phyloP scores from a whole-genome alignment of 805 yeast genomes.

The Metahyphopichia silvanorum region DNA sequence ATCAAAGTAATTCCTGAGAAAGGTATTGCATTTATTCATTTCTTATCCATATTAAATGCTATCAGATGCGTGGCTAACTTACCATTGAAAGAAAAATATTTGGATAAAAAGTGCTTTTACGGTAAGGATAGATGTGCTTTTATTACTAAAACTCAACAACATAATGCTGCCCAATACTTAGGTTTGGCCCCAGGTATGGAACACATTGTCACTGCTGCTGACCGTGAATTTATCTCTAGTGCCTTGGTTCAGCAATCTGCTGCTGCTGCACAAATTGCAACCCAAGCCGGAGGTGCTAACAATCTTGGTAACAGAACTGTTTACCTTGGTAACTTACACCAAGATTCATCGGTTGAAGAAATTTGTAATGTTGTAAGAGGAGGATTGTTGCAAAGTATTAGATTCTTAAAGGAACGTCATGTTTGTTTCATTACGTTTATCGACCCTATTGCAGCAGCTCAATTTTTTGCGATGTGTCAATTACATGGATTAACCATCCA shows the following conservation, averaged over 20 bases:
- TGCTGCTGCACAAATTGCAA: constrained; percentile 96
- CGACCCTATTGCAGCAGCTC: constrained; percentile 97
- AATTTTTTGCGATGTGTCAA: constrained; percentile 91
- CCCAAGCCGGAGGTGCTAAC: constrained; percentile 89
- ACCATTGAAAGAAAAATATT: constrained; percentile 64
- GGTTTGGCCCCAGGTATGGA: constrained; percentile 91
- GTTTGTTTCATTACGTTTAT: constrained; percentile 93
- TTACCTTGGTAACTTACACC: constrained; percentile 85
- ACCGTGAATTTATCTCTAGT: constrained; percentile 59
- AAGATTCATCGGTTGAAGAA: constrained; percentile 85
- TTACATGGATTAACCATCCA: constrained; percentile 85
- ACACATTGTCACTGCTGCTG: constrained; percentile 69
- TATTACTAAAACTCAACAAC: constrained; percentile 92
- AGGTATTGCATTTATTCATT: constrained; percentile 89
- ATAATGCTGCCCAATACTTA: constrained; percentile 91
- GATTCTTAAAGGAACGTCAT: constrained; percentile 79
- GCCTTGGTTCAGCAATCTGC: constrained; percentile 90
- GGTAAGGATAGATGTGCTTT: constrained; percentile 96
- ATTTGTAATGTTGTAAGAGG: constrained; percentile 96
- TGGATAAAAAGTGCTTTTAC: constrained; percentile 75
- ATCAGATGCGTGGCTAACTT: constrained; percentile 77
- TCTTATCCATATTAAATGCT: constrained; percentile 82
- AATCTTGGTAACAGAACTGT: constrained; percentile 93
- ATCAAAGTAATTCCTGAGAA: constrained; percentile 76
- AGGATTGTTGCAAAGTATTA: constrained; percentile 81